Conservation (phyloP, 345 rosid species). For the Acer negundo region DNA sequence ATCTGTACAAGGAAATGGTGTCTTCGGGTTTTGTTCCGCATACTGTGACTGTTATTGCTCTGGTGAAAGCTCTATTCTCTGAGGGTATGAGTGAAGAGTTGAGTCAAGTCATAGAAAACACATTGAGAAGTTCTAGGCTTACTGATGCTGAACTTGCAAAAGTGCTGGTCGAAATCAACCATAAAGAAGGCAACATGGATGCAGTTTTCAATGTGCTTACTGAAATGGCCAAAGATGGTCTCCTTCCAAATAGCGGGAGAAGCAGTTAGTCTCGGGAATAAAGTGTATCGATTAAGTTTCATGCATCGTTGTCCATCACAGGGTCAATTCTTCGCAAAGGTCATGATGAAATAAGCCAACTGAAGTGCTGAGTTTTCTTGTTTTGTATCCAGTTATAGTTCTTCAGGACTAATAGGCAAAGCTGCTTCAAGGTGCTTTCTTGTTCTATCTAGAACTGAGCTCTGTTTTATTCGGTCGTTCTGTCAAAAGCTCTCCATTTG, state of each 20-base stretch:
- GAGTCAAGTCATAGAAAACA: conserved; percentile 49
- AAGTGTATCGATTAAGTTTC: conserved; percentile 12
- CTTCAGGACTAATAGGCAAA: neutral
- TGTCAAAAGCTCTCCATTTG: neutral
- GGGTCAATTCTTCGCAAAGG: neutral
- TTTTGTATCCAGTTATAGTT: neutral
- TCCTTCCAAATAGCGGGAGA: conserved; percentile 60
- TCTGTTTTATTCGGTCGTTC: neutral
- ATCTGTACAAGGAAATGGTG: conserved; percentile 71
- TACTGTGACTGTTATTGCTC: conserved; percentile 63
- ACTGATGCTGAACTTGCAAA: conserved; percentile 77
- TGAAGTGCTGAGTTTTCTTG: neutral
- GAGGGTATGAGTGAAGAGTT: conserved; percentile 58
- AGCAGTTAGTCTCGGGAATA: conserved; percentile 21
- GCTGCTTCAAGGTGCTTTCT: neutral
- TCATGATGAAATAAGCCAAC: conserved; percentile 1
- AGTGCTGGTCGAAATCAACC: conserved; percentile 72
- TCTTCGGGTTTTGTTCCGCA: conserved; percentile 58
- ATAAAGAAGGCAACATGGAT: conserved; percentile 87
- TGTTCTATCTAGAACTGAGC: neutral
- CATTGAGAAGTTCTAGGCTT: conserved; percentile 72
- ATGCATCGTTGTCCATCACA: neutral
- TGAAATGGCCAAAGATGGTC: conserved; percentile 91
- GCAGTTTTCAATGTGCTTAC: conserved; percentile 63
- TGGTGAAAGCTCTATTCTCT: conserved; percentile 60